phyloP scores from a whole-genome alignment of 257 asterid species.

The Galeopsis tetrahit region DNA sequence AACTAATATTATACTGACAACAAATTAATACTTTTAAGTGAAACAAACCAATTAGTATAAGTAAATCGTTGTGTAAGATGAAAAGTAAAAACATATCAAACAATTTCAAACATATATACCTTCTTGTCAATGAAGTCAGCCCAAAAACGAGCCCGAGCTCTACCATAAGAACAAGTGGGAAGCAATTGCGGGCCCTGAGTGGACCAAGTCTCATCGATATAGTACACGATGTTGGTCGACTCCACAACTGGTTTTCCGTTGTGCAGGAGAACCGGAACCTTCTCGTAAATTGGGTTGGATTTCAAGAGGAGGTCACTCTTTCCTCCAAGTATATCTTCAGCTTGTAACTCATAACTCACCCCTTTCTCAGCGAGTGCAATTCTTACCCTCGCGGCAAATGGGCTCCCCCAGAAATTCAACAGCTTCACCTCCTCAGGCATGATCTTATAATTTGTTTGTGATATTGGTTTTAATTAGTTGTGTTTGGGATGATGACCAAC shows the following conservation, averaged over 20 bases:
- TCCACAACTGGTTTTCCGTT: conserved; percentile 66
- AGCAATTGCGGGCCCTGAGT: conserved; percentile 41
- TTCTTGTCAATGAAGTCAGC: conserved; percentile 80
- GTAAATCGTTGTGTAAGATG: no score
- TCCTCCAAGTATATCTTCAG: conserved; percentile 63
- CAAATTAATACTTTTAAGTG: no score
- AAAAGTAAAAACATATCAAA: no score
- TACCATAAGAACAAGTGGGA: conserved; percentile 62
- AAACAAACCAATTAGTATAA: not conserved
- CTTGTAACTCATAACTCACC: conserved; percentile 45
- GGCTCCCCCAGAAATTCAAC: conserved; percentile 69
- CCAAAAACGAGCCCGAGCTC: conserved; percentile 77
- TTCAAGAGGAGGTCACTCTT: conserved; percentile 66
- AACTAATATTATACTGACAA: no score
- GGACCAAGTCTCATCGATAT: conserved; percentile 71
- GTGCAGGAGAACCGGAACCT: conserved; percentile 79
- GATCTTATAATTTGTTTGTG: not conserved
- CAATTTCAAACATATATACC: conserved; percentile 38
- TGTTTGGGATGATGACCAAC: not conserved
- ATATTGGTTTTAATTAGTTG: not conserved
- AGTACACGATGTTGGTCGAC: conserved; percentile 70
- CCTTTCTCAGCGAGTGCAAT: conserved; percentile 72
- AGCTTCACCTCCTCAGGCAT: conserved; percentile 62
- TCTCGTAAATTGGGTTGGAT: conserved; percentile 69
- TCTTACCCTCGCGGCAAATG: conserved; percentile 57